phyloP scores from a whole-genome alignment of 805 yeast genomes.

The Hanseniaspora pseudoguilliermondii region DNA sequence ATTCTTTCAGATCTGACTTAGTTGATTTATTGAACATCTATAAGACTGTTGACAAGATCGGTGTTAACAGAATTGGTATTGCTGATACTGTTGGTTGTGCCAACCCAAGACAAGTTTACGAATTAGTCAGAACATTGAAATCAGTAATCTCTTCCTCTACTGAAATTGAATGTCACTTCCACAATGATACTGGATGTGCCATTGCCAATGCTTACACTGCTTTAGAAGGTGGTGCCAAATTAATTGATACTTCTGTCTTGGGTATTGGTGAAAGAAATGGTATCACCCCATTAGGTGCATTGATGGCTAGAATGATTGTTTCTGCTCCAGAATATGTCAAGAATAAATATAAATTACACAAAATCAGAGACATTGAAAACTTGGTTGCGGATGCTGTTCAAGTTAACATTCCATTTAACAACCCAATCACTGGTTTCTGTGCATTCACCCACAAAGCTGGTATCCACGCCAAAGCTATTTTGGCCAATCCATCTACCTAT shows the following conservation, averaged over 20 bases:
- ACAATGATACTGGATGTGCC: slow-evolving; percentile 97
- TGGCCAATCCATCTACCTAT: slow-evolving; percentile 97
- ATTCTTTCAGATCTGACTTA: slow-evolving; percentile 90
- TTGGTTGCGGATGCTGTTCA: slow-evolving; percentile 95
- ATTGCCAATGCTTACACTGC: slow-evolving; percentile 98
- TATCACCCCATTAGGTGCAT: slow-evolving; percentile 91
- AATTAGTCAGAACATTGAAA: slow-evolving; percentile 82
- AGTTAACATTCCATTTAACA: slow-evolving; percentile 94
- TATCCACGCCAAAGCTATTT: slow-evolving; percentile 95
- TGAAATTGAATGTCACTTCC: slow-evolving; percentile 98
- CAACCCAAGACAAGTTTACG: slow-evolving; percentile 97
- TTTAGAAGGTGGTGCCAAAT: slow-evolving; percentile 90
- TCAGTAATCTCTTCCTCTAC: slow-evolving; percentile 89
- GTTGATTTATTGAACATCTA: slow-evolving; percentile 91
- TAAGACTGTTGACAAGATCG: slow-evolving; percentile 91
- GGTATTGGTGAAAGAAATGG: slow-evolving; percentile 99
- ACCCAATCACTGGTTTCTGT: slow-evolving; percentile 98
- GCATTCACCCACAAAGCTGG: slow-evolving; percentile 99
- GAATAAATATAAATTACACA: slow-evolving; percentile 87
- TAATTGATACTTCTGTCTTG: slow-evolving; percentile 86
- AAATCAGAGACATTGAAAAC: slow-evolving; percentile 88
- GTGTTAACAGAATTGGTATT: slow-evolving; percentile 97
- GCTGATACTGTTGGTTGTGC: slow-evolving; percentile 99
- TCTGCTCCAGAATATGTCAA: slow-evolving; percentile 94
- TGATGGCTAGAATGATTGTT: slow-evolving; percentile 98